Conservation (phyloP, 2,329 filamentous ascomycete genomes). For the Colletotrichum noveboracense region DNA sequence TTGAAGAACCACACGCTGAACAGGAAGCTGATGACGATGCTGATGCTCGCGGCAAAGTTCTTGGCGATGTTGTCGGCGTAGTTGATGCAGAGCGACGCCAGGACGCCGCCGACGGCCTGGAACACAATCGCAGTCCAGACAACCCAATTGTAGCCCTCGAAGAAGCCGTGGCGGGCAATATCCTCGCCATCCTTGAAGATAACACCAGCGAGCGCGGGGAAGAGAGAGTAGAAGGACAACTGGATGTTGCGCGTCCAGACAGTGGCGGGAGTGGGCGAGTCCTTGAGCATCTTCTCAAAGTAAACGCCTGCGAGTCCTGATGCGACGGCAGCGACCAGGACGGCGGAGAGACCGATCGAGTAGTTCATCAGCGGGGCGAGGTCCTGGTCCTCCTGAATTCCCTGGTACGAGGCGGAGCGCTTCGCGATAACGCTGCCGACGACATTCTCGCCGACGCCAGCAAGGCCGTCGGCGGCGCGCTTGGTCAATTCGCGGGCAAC, state of each 20-base stretch:
- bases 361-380: constrained; percentile 69
- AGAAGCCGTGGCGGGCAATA: constrained; percentile 86
- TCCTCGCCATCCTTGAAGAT: constrained; percentile 85
- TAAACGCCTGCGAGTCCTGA: constrained; percentile 88
- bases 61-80: constrained; percentile 91
- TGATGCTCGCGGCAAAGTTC: constrained; percentile 92
- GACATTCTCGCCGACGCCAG: constrained; percentile 28
- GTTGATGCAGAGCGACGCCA: constrained; percentile 77
- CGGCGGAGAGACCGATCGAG: constrained; percentile 78
- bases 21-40: constrained; percentile 85
- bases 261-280: constrained; percentile 69
- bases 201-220: constrained; percentile 86
- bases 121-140: constrained; percentile 87
- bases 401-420: constrained; percentile 88
- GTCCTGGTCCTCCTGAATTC: constrained; percentile 73
- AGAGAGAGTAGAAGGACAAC: constrained; percentile 90
- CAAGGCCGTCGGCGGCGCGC: constrained; percentile 44
- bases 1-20: constrained; percentile 88
- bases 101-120: constrained; percentile 83
- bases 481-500: constrained; percentile 57
- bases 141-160: constrained; percentile 90
- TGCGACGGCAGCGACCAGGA: constrained; percentile 77
- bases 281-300: constrained; percentile 91
- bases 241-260: constrained; percentile 97
- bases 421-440: constrained; percentile 53